Conservation (phyloP, 805 yeast genomes). For the Grigorovia humatica region DNA sequence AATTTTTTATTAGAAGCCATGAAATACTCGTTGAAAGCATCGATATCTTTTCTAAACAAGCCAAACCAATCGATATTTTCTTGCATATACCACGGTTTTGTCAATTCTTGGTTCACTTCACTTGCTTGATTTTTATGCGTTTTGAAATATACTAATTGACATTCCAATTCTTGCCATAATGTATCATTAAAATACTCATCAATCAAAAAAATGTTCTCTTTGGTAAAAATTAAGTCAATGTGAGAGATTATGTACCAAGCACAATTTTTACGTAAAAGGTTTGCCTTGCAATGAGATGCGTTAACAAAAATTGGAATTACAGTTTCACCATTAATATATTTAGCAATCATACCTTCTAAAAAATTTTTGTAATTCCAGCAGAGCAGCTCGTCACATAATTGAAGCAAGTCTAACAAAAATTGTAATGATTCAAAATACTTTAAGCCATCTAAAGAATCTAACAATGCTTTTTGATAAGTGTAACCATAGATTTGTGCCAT, state of each 20-base stretch:
- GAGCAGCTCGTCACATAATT: constrained; percentile 52
- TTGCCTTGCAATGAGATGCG: constrained; percentile 42
- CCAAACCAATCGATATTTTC: constrained; percentile 22
- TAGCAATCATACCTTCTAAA: constrained; percentile 51
- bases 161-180: constrained; percentile 20
- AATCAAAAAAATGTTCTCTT: constrained; percentile 31
- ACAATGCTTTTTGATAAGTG: constrained; percentile 11
- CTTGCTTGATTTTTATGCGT: background rate
- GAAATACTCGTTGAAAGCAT: constrained; percentile 33
- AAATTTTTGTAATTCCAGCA: constrained; percentile 47
- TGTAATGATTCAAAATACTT: constrained; percentile 10
- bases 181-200: constrained; percentile 17
- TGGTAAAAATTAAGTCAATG: constrained; percentile 49
- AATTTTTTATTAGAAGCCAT: constrained; percentile 29
- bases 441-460: constrained; percentile 11
- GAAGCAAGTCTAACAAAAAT: constrained; percentile 45
- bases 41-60: constrained; percentile 29
- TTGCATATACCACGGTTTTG: constrained; percentile 25
- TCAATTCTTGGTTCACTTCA: background rate
- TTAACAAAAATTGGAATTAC: constrained; percentile 46
- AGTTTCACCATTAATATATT: constrained; percentile 48
- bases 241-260: constrained; percentile 60
- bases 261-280: constrained; percentile 48
- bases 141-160: constrained; percentile 5
- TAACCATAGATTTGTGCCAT: constrained; percentile 49